phyloP scores from a whole-genome alignment of 208 protist species.

The Ichthyophonus hoferi region DNA sequence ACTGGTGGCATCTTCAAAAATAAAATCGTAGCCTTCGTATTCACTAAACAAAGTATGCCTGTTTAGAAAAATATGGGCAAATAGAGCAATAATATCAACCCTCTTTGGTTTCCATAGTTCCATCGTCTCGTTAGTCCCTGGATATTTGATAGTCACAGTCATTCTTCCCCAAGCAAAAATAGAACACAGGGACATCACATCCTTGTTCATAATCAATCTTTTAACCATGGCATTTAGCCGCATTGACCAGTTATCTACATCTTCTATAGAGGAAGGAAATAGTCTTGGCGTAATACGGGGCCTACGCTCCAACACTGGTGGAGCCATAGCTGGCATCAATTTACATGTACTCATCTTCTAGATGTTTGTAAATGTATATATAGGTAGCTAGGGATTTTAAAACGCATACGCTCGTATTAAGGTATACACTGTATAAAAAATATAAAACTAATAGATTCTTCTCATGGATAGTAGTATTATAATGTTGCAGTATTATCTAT shows the following conservation, averaged over 20 bases:
- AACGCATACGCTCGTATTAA: too few relatives aligned
- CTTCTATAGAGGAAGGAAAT: background rate
- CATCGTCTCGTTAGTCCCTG: background rate
- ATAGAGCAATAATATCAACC: constrained; percentile 41
- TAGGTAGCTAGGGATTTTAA: too few relatives aligned
- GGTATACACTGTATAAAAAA: too few relatives aligned
- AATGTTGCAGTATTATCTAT: too few relatives aligned
- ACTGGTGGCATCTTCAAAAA: constrained; percentile 40
- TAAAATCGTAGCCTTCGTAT: background rate
- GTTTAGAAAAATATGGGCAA: constrained; percentile 43
- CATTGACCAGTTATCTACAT: constrained; percentile 19
- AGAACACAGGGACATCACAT: background rate
- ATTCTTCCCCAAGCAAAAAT: constrained; percentile 49
- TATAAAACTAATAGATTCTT: too few relatives aligned
- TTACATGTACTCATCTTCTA: too few relatives aligned
- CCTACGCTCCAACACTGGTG: too few relatives aligned
- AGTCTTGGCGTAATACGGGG: too few relatives aligned
- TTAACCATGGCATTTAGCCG: constrained; percentile 31
- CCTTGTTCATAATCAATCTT: background rate
- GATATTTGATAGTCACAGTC: constrained; percentile 42
- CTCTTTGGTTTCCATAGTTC: constrained; percentile 47
- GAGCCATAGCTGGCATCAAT: too few relatives aligned
- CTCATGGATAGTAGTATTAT: too few relatives aligned
- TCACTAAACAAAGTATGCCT: constrained; percentile 1
- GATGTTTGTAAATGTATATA: too few relatives aligned